Base-by-base conservation (phyloP, 495 filamentous ascomycete species). In the Melanomma pulvis-pyrius region DNA sequence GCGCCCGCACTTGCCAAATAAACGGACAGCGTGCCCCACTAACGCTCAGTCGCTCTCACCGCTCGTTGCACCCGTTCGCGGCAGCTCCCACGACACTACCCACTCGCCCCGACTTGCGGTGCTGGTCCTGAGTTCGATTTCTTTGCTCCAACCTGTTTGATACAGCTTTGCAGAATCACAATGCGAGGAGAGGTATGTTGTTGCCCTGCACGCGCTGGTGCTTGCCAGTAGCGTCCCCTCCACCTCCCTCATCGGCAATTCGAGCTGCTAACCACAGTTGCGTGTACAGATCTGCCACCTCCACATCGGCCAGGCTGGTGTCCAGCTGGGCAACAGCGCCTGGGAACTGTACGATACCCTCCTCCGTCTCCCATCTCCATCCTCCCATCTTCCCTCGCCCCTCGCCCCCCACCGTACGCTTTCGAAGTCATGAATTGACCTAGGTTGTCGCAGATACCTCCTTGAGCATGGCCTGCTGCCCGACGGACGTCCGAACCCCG, bases 261-360 rank as follows among this genome's bases (percentile, higher is more conserved):
- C 26, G 13, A 32, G 25, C 19, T 61, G 65, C 69, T 69, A 66
- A 69, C 56, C 47, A 30, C 55, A 41, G 53, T 19, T 50, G 30
- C 22, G 52, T 34, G 30, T 34, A 57, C 48, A 96, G 90, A 84
- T 96, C 76, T 87, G 89, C 74, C 92, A 96, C 78, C 82, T 96
- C 74, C 92, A 96, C 77, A 86, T 96, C 75, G 92, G 92, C 82
- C 92, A 96, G 83, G 92, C 92, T 81, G 92, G 92, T 81, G 86
- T 84, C 66, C 92, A 96, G 88, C 88, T 96, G 55, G 92, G 92
- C 74, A 94, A 93, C 83, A 91, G 89, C 76, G 92, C 92, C 65
- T 96, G 92, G 92, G 92, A 96, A 80, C 87, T 96, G 92, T 93
- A 87, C 74, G 90, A 51, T 25, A 9, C 48, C 61, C 70, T 36